Evolutionary conservation across 129 eudicot genomes (phyloP), one percentile per base, ranked within the genome.

Genomic region (Helianthus tuberosus): DNA sequence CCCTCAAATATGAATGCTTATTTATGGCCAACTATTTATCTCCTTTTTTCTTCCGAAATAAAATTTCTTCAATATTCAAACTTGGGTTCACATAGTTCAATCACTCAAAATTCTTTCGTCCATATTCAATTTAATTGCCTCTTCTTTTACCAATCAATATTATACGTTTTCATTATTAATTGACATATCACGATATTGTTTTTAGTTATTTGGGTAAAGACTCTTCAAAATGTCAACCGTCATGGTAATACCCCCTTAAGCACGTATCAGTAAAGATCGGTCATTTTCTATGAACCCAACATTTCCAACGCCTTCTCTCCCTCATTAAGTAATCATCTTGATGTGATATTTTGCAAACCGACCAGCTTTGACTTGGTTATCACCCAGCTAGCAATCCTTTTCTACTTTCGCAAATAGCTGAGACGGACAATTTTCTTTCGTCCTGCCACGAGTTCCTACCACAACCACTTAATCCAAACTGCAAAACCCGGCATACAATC

Each of bases 351-450:
- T 68, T 50, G 54, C 59, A 48, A 76, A 78, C 82, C 77, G 77
- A 63, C 82, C 73, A 15, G 4, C 0, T 5, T 14, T 4, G 46
- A 61, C 71, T 39, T 71, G 5, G 23, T 71, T 53, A 71, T 71
- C 73, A 50, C 61, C 61, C 77, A 78, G 73, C 82, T 78, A 64
- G 77, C 82, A 78, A 71, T 78, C 82, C 38, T 52, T 78, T 71
- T 78, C 82, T 63, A 27, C 67, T 1, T 63, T 52, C 15, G 3
- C 82, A 71, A 71, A 17, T 78, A 53, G 82, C 48, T 68, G 66
- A 50, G 17, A 64, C 5, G 16, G n/a, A 41, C 64, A 71, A 38
- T 1, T 71, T 16, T 27, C 63, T 78, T 71, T 32, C 49, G 76
- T 51, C 70, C 2, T 71, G 77, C 82, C 82, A 78, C 77, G 77